Conservation (phyloP, 306 rosid species). For the Hippophae rhamnoides region DNA sequence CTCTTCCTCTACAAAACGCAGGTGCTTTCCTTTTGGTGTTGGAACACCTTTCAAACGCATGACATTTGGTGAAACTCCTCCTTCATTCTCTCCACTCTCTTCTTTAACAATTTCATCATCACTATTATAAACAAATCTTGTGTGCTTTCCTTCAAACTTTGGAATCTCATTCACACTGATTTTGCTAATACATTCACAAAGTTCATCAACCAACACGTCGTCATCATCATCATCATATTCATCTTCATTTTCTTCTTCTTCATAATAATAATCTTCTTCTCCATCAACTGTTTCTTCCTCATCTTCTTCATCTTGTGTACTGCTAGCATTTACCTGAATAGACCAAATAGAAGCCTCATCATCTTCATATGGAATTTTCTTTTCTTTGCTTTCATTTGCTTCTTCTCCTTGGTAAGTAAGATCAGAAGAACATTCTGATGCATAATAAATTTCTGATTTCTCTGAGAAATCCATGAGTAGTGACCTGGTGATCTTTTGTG, state of each 20-base stretch:
- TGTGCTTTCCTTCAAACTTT: constrained; percentile 67
- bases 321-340: constrained; percentile 72
- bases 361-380: constrained; percentile 47
- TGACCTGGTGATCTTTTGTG: constrained; percentile 60
- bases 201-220: constrained; percentile 31
- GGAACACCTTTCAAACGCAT: constrained; percentile 68
- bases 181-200: constrained; percentile 57
- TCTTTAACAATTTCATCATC: constrained; percentile 62
- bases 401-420: constrained; percentile 26
- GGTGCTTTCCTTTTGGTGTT: constrained; percentile 79
- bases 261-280: constrained; percentile 16
- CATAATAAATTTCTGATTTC: constrained; percentile 41
- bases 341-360: constrained; percentile 71
- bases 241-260: constrained; percentile 4
- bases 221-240: constrained; percentile 24
- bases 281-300: constrained; percentile 27
- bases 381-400: constrained; percentile 16
- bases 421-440: constrained; percentile 47
- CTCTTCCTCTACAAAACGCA: constrained; percentile 55
- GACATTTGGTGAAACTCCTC: constrained; percentile 24
- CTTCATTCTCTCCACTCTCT: constrained; percentile 24
- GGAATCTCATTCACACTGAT: constrained; percentile 51
- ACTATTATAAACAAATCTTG: constrained; percentile 64
- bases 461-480: constrained; percentile 75
- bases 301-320: constrained; percentile 44